Base-by-base conservation (phyloP, 2,329 filamentous ascomycete genomes). In the Penicillium verrucosum region DNA sequence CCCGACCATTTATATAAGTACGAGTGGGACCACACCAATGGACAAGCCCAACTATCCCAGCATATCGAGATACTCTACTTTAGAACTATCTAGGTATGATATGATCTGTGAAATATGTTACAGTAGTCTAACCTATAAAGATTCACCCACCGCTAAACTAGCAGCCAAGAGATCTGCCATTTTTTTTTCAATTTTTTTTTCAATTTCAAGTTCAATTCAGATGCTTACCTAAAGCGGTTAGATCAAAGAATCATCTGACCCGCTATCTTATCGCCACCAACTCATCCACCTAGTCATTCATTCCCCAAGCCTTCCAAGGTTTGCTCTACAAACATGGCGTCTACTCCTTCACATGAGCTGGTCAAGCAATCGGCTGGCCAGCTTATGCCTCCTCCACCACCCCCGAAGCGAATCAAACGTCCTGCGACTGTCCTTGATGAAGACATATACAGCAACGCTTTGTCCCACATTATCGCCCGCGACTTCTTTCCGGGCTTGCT, bases 401-500 rank as follows among this genome's bases (percentile, higher is more conserved):
- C 86, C 0, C 80, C 87, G 41, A 97, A 96, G 74, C 88, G 91
- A 57, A 96, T 97, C 69, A 97, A 97, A 76, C 85, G 94, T 51
- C 94, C 94, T 0, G 86, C 88, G 60, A 89, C 88, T 60, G 86
- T 97, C 29, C 84, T 99, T 29, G 91, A 96, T 73, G 94, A 99
- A 80, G 93, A 99, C 65, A 86, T 89, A 51, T 99, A 99, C 74
- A 94, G 91, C 2, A 86, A 92, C 56, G 89, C 90, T 1, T 81
- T 99, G 29, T 96, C 92, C 0, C 88, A 94, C 65, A 97, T 99
- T 70, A 96, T 99, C 61, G 90, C 91, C 10, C 87, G 94, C 63
- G 94, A 99, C 79, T 99, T 96, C 79, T 99, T 97, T 68, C 94
- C 94, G 0, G 94, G 93, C 0, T 81, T 99, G 0, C 78, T 92